Percentiles rank a stretch among this genome's conserved stretches.
These are phyloP conservation scores for Spathaspora hagerdaliae DNA, from an alignment of 805 yeast species.

Conservation along the genomic window DNA sequence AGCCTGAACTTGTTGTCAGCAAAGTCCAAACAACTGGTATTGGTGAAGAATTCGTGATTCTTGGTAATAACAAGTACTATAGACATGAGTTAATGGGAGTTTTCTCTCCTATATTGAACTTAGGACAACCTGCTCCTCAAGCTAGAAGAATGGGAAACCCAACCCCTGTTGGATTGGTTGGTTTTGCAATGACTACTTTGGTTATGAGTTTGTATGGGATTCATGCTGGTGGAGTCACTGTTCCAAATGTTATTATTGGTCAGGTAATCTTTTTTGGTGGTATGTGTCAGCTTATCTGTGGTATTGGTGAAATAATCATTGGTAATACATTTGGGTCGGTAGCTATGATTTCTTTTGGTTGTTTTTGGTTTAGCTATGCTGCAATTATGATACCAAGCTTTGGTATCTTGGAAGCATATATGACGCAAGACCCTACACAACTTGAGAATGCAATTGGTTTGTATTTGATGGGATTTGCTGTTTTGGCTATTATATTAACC, in stretches of 20 bases:
- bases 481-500: constrained; percentile 57
- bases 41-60: constrained; percentile 38
- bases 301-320: constrained; percentile 45
- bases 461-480: constrained; percentile 58
- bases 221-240: constrained; percentile 43
- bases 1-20: neutral
- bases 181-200: constrained; percentile 45
- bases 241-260: constrained; percentile 42
- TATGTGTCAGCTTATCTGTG: constrained; percentile 45
- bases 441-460: constrained; percentile 51
- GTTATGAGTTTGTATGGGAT: constrained; percentile 44
- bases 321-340: constrained; percentile 58
- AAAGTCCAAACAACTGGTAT: constrained; percentile 28
- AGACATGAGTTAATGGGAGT: constrained; percentile 57
- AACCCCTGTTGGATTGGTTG: constrained; percentile 51
- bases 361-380: constrained; percentile 51
- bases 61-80: constrained; percentile 41
- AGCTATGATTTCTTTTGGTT: constrained; percentile 50
- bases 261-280: constrained; percentile 49
- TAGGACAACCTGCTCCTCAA: constrained; percentile 44
- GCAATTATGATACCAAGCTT: constrained; percentile 51
- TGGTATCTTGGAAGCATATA: constrained; percentile 47
- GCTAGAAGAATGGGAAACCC: constrained; percentile 48
- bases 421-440: constrained; percentile 34
- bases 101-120: constrained; percentile 54